Percentiles rank a stretch among this genome's conserved stretches.
phyloP scores from a whole-genome alignment of 352 stramenopile genomes.

The Hyaloperonospora arabidopsidis region DNA sequence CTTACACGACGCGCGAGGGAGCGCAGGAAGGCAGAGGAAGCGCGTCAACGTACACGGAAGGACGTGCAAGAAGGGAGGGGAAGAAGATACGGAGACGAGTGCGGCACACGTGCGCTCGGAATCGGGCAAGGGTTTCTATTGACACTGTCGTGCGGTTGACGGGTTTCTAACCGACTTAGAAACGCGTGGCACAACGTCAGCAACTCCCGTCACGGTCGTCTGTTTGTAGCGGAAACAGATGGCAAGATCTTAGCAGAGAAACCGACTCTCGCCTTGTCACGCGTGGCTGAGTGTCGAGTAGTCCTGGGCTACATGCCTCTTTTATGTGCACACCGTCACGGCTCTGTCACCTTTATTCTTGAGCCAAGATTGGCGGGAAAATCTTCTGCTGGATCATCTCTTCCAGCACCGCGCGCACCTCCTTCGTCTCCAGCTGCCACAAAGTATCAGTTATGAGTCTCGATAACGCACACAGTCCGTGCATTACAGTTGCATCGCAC shows the following conservation, averaged over 20 bases:
- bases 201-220: constrained; percentile 21
- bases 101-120: too few species aligned
- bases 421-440: constrained; percentile 43
- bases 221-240: not conserved
- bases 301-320: constrained; percentile 4
- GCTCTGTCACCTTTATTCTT: not conserved
- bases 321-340: too few species aligned
- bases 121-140: too few species aligned
- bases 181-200: not conserved
- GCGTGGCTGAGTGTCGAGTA: constrained; percentile 6
- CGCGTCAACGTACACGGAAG: not conserved
- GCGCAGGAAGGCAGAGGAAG: not conserved
- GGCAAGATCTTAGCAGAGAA: not conserved
- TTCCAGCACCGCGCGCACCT: constrained; percentile 55
- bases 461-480: not conserved
- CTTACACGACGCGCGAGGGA: constrained; percentile 3
- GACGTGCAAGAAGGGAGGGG: constrained; percentile 1
- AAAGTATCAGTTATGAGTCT: not conserved
- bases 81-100: constrained; percentile 12
- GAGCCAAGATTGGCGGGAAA: constrained; percentile 66
- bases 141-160: too few species aligned
- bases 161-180: not conserved
- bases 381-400: constrained; percentile 76
- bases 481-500: constrained; percentile 23
- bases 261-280: constrained; percentile 12